These are phyloP conservation scores for Penicillium pancosmium DNA, from an alignment of 495 filamentous ascomycete genomes.

Conservation along the genomic window DNA sequence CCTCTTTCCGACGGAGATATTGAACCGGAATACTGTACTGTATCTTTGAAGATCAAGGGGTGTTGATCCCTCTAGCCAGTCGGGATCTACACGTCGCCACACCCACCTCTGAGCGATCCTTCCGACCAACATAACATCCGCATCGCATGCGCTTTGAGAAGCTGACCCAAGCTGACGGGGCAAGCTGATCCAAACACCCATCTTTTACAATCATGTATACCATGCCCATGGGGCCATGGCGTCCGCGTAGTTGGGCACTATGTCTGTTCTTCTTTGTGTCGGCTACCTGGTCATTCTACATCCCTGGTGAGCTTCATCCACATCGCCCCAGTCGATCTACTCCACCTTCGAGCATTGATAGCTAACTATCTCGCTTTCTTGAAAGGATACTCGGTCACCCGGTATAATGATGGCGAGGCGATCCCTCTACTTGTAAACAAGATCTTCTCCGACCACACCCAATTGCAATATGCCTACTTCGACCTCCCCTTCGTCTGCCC, in stretches of 20 bases:
- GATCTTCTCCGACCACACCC: slow-evolving; percentile 89
- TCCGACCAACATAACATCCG: neutral
- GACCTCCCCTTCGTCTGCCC: slow-evolving; percentile 92
- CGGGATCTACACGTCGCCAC: neutral
- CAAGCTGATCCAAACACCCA: slow-evolving; percentile 26
- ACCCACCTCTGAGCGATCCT: neutral
- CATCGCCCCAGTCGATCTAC: neutral
- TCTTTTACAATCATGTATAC: slow-evolving; percentile 28
- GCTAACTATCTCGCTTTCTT: neutral
- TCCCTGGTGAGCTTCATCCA: slow-evolving; percentile 63
- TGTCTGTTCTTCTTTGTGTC: slow-evolving; percentile 45
- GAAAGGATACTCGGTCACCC: slow-evolving; percentile 74
- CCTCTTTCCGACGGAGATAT: neutral
- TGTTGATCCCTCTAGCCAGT: neutral
- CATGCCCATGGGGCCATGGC: slow-evolving; percentile 28
- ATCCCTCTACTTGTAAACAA: slow-evolving; percentile 95
- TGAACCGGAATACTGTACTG: neutral
- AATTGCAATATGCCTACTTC: slow-evolving; percentile 92
- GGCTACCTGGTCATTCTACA: slow-evolving; percentile 68
- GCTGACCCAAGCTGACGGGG: slow-evolving; percentile 3
- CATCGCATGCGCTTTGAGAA: neutral
- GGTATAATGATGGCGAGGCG: slow-evolving; percentile 76
- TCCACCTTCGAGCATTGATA: neutral
- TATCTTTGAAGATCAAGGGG: neutral
- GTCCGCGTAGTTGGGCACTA: slow-evolving; percentile 32